phyloP scores from a whole-genome alignment of 768 basidiomycete species.

The Lactarius indigo region DNA sequence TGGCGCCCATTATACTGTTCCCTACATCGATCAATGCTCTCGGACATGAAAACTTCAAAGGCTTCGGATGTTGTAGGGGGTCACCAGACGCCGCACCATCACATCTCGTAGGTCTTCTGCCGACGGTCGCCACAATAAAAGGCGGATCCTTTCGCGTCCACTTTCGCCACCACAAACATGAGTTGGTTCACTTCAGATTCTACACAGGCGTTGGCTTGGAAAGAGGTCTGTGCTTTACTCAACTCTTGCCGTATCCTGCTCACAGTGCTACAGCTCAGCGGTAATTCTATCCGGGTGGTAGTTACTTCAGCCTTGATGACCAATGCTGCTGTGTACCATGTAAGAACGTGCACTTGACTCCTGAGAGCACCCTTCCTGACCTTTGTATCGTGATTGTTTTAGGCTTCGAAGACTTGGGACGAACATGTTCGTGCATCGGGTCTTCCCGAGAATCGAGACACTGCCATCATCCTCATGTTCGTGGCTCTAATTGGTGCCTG shows the following conservation, averaged over 20 bases:
- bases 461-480: conserved; percentile 20
- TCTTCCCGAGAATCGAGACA: conserved; percentile 20
- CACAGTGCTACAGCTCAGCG: conserved; percentile 12
- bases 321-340: conserved; percentile 23
- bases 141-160: conserved; percentile 2
- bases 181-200: conserved; percentile 22
- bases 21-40: conserved; percentile 12
- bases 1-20: conserved; percentile 1
- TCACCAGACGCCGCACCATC: conserved; percentile 16
- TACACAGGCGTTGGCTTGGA: conserved; percentile 16
- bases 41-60: conserved; percentile 17
- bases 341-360: neutral
- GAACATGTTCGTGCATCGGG: conserved; percentile 18
- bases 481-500: neutral
- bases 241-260: neutral
- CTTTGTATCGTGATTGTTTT: neutral
- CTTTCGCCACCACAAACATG: conserved; percentile 15
- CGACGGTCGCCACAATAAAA: conserved; percentile 13
- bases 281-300: conserved; percentile 14
- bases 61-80: conserved; percentile 4
- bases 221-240: neutral
- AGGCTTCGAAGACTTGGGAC: conserved; percentile 23
- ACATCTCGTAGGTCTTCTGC: neutral
- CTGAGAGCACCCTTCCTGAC: neutral
- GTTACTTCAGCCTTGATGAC: conserved; percentile 19